Percentiles rank a stretch among this genome's conserved stretches.
These are phyloP conservation scores for Megacollybia marginata DNA, from an alignment of 768 basidiomycete genomes.

Conservation along the genomic window DNA sequence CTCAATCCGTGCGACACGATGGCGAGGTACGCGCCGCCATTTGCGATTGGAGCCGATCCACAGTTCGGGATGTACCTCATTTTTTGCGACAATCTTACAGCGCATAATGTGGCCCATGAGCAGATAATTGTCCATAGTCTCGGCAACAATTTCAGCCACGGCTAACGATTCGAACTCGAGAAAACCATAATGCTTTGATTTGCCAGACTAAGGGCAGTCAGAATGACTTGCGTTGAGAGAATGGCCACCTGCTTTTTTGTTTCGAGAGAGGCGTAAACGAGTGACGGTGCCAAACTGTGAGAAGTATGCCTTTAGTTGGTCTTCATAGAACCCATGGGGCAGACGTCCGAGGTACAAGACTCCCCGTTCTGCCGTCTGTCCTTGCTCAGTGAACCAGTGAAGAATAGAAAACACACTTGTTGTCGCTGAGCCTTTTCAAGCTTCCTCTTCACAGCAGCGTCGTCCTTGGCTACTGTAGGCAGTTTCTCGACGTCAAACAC, in stretches of 20 bases:
- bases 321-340: conserved; percentile 97
- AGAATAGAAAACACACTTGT: conserved; percentile 40
- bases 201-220: conserved; percentile 60
- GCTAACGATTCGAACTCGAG: conserved; percentile 86
- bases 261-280: conserved; percentile 83
- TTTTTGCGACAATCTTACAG: conserved; percentile 85
- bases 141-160: conserved; percentile 91
- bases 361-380: conserved; percentile 57
- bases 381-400: background rate
- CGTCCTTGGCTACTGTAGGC: conserved; percentile 86
- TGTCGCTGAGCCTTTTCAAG: conserved; percentile 55
- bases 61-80: conserved; percentile 85
- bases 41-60: conserved; percentile 98
- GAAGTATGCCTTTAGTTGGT: conserved; percentile 88
- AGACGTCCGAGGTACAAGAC: conserved; percentile 86
- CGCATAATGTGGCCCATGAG: conserved; percentile 89
- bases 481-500: conserved; percentile 64
- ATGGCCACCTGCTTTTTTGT: conserved; percentile 63
- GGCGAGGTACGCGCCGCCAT: conserved; percentile 71
- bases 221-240: background rate
- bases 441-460: conserved; percentile 64
- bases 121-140: conserved; percentile 99
- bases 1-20: conserved; percentile 58
- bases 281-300: conserved; percentile 90
- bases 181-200: conserved; percentile 96